Base-by-base conservation (phyloP, 1,284 basidiomycete species). In the Chiua sp. region DNA sequence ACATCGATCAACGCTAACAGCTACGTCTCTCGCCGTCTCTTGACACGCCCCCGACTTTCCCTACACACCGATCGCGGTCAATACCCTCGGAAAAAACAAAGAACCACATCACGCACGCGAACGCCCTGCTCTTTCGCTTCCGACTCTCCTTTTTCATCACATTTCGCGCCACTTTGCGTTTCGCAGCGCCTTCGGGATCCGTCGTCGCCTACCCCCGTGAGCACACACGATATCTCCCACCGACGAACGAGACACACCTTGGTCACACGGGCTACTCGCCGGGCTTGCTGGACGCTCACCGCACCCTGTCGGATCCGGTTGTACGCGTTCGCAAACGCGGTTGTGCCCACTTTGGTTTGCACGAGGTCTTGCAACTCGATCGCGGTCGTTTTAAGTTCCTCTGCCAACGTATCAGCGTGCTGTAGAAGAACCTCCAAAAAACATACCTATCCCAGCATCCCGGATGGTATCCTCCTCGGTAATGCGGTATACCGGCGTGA, bases 341-440 rank as follows among this genome's bases (percentile, higher is more conserved):
- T 91, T 16, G 89, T 87, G 30, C 96, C 96, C 42, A 98, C 90
- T 79, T 94, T 94, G 50, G 78, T 75, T 71, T 96, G 96, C 1
- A 99, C 78, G 20, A 98, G 84, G 59, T 96, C 93, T 69, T 95
- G 91, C 15, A 99, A 79, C 75, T 99, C 96, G 16, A 85, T 80
- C 0, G 93, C 90, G 0, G 96, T 82, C 5, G 84, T 86, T 73
- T 94, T 93, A 42, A 99, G 79, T 53, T 95, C 93, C 42, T 92
- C 96, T 96, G 63, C 2, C 4, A 13, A 16, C 10, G 42, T 3
- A 8, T 66, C 23, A 64, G 46, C 39, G 11, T 37, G 4, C 33
- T 35, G 12, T 13, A 11, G 15, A 12, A 13, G 12, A 35, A 4
- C 18, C 37, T 18, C 20, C 18, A 10, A 23, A 23, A 10, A 13